Base-by-base conservation (phyloP, 23 red algal species). In the Gracilaria caudata region DNA sequence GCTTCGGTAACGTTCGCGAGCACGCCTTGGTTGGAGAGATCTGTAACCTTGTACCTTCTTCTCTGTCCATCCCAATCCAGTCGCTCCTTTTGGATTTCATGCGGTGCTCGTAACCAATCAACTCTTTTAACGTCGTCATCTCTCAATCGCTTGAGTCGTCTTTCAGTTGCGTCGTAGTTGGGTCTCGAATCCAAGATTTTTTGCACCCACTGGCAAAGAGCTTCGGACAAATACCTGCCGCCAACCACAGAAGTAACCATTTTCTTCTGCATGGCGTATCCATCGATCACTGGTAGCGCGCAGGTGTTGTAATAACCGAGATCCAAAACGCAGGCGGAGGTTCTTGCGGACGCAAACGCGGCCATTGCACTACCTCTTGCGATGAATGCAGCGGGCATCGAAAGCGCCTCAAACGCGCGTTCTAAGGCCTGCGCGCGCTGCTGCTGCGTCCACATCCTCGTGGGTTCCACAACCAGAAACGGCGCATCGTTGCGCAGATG, bases 301-400 rank as follows among this genome's bases (percentile, higher is more conserved):
- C 53, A 75, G 4, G 88, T 59, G 13, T 82, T 89, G 38, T 72
- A 45, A 20, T 87, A 60, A 20, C 94, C 94, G 40, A 97, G 72
- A 30, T 90, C 90, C 23, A 97, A 66, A 49, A 97, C 94, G 37
- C 91, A 88, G 32, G 94, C 89, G 13, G 94, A 93, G 0, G 86
- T 89, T 68, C 90, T 68, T 32, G 83, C 94, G 7, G 81, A 73
- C 4, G 94, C 63, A 93, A 97, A 97, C 55, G 94, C 88, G 19
- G 94, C 89, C 33, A 76, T 90, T 5, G 86, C 91, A 60, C 82
- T 81, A 8, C 88, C 85, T 29, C 86, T 80, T 5, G 70, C 78
- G 30, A 97, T 51, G 26, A 80, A 97, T 0, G 78, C 41, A 4
- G 88, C 83, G 8, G 82, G 89, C 29, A 93, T 63, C 40, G 12